Percentiles rank a stretch among this genome's conserved stretches.
Evolutionary conservation across 1,284 basidiomycete genomes (phyloP).

Genomic region (Sporisorium exsertum): DNA sequence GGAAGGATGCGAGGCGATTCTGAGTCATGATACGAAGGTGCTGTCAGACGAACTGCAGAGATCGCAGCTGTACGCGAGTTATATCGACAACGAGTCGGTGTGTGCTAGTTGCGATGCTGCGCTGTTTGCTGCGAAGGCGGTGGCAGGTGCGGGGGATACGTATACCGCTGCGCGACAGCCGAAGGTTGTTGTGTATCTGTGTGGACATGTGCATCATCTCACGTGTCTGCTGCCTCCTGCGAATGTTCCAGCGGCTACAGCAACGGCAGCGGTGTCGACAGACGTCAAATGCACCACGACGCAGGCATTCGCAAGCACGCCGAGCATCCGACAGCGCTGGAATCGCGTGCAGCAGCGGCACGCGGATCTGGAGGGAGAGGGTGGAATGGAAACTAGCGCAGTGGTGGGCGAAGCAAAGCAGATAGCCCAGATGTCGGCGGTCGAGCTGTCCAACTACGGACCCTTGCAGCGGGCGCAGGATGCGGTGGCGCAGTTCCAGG

Average conservation of each 20-base stretch:
- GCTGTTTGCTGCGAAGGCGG: conserved; percentile 32
- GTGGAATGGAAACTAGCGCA: not conserved
- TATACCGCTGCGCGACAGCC: conserved; percentile 16
- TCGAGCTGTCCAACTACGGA: conserved; percentile 36
- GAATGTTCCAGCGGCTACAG: conserved; percentile 23
- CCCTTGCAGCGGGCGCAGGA: conserved; percentile 31
- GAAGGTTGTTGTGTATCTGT: conserved; percentile 59
- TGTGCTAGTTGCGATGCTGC: conserved; percentile 48
- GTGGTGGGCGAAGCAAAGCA: conserved; percentile 13
- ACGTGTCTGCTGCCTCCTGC: conserved; percentile 45
- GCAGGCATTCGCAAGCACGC: conserved; percentile 33
- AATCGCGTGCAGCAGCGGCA: conserved; percentile 10
- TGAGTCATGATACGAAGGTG: conserved; percentile 55
- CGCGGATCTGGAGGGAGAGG: not conserved
- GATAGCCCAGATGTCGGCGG: not conserved
- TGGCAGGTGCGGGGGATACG: conserved; percentile 11
- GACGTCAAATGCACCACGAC: conserved; percentile 31
- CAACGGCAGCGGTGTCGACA: not conserved
- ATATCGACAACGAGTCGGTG: conserved; percentile 43
- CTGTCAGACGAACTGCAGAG: conserved; percentile 47
- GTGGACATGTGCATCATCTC: conserved; percentile 61
- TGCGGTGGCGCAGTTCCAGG: conserved; percentile 27
- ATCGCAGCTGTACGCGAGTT: conserved; percentile 47
- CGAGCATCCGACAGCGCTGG: conserved; percentile 33
- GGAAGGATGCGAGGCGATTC: conserved; percentile 60